These are phyloP conservation scores for Spiromastix sp. DNA, from an alignment of 2,329 filamentous ascomycete genomes.

Conservation along the genomic window DNA sequence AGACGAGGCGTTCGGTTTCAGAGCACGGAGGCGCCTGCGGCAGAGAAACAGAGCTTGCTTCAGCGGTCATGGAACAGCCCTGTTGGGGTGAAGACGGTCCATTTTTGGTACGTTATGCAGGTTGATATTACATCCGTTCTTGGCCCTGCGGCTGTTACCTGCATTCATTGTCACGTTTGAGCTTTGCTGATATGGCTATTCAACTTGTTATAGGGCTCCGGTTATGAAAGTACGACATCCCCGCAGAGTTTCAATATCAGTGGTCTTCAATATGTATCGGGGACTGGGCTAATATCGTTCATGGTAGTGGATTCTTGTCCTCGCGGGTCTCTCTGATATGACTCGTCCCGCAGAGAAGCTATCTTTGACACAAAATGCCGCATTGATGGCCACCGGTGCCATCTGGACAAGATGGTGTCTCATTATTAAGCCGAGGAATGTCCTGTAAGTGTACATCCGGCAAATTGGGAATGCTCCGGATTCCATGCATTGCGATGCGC, in stretches of 20 bases:
- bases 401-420: conserved; percentile 99
- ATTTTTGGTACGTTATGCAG: conserved; percentile 81
- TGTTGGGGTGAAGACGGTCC: conserved; percentile 80
- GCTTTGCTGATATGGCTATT: no score
- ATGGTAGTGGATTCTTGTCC: conserved; percentile 79
- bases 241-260: background rate
- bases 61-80: conserved; percentile 77
- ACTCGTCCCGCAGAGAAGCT: conserved; percentile 84
- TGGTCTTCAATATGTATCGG: background rate
- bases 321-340: conserved; percentile 88
- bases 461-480: no score
- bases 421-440: conserved; percentile 88
- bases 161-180: background rate
- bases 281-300: conserved; percentile 2
- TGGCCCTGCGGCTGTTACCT: background rate
- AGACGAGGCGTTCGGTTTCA: conserved; percentile 55
- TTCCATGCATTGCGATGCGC: no score
- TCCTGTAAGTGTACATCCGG: conserved; percentile 56
- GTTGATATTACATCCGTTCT: no score
- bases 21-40: conserved; percentile 48
- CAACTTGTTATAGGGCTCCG: conserved; percentile 58
- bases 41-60: conserved; percentile 43
- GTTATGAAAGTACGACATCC: conserved; percentile 63
- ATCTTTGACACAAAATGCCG: conserved; percentile 82
- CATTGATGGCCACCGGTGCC: conserved; percentile 77